These are phyloP conservation scores for Psidium guajava DNA, from an alignment of 345 rosid genomes.

Conservation along the genomic window DNA sequence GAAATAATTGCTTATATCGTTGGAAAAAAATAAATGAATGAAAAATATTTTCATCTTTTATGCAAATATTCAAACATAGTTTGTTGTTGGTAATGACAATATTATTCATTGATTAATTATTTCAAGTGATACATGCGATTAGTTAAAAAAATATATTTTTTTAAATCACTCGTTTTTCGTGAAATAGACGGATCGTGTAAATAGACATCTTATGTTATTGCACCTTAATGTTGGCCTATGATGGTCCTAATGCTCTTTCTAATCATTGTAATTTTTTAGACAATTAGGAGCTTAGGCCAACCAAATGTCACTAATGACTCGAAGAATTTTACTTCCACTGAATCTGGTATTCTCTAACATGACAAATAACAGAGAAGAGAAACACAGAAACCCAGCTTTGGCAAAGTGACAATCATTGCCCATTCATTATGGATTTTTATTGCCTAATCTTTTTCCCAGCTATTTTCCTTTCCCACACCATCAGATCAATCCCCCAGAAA, in stretches of 20 bases:
- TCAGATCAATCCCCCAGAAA: neutral
- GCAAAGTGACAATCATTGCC: neutral
- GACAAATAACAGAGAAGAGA: neutral
- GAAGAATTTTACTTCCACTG: neutral
- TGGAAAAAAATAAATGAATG: too few relatives aligned
- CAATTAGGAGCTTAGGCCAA: neutral
- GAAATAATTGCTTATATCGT: too few relatives aligned
- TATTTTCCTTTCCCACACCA: neutral
- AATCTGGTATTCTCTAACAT: neutral
- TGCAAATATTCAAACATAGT: too few relatives aligned
- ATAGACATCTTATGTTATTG: neutral
- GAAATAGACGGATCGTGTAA: accelerated
- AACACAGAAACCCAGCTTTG: neutral
- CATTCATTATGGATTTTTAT: neutral
- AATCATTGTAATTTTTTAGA: neutral
- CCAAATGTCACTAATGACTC: neutral
- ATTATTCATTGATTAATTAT: too few relatives aligned
- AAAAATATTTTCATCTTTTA: too few relatives aligned
- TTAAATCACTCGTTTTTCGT: too few relatives aligned
- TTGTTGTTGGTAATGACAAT: too few relatives aligned
- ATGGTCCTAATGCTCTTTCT: neutral
- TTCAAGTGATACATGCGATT: too few relatives aligned
- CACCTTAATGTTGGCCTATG: neutral
- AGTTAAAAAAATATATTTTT: too few relatives aligned
- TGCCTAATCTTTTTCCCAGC: neutral